Conservation (phyloP, 2,329 filamentous ascomycete genomes). For the Berkeleyomyces rouxiae region DNA sequence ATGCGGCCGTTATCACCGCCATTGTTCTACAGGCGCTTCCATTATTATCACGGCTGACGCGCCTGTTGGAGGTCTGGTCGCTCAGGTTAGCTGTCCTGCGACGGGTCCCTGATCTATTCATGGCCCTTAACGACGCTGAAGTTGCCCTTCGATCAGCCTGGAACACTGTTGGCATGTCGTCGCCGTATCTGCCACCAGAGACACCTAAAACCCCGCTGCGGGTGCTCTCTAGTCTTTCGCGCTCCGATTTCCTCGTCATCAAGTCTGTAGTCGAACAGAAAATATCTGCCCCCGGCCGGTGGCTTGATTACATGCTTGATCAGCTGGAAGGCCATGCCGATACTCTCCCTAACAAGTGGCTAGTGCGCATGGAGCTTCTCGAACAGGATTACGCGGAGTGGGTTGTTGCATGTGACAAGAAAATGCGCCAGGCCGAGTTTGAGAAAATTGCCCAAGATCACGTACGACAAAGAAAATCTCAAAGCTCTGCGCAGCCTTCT, state of each 20-base stretch:
- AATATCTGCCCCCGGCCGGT: conserved; percentile 51
- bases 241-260: conserved; percentile 39
- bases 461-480: neutral
- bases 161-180: conserved; percentile 36
- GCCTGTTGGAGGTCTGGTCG: conserved; percentile 62
- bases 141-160: conserved; percentile 49
- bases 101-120: conserved; percentile 52
- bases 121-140: conserved; percentile 49
- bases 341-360: conserved; percentile 70
- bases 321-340: conserved; percentile 69
- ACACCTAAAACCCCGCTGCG: neutral
- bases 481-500: neutral
- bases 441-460: conserved; percentile 10
- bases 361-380: conserved; percentile 67
- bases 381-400: conserved; percentile 68
- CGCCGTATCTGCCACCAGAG: conserved; percentile 7
- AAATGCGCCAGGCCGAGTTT: conserved; percentile 48
- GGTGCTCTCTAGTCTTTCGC: conserved; percentile 20
- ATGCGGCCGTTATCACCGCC: conserved; percentile 70
- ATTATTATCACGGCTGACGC: conserved; percentile 55
- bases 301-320: conserved; percentile 75
- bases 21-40: conserved; percentile 83
- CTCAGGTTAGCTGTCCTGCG: conserved; percentile 59
- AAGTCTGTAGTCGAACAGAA: conserved; percentile 48
- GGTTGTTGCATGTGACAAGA: conserved; percentile 60